These are phyloP conservation scores for Grosmannia huntii DNA, from an alignment of 2,329 filamentous ascomycete species.

Conservation along the genomic window DNA sequence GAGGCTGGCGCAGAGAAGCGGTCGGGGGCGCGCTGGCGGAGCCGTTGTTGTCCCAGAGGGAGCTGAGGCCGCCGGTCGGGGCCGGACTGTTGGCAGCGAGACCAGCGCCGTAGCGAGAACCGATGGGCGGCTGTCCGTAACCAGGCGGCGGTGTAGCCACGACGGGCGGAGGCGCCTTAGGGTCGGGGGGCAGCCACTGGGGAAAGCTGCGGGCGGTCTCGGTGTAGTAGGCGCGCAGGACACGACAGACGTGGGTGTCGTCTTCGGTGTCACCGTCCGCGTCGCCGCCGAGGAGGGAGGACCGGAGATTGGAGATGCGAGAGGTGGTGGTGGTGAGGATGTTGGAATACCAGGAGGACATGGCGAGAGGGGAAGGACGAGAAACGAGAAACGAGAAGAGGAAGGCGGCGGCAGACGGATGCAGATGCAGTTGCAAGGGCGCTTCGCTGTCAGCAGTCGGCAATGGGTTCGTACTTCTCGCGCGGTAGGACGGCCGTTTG, in stretches of 20 bases:
- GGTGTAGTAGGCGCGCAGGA: conserved; percentile 82
- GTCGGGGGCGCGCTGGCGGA: conserved; percentile 24
- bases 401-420: not conserved
- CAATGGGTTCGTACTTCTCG: no score
- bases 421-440: not conserved
- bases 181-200: conserved; percentile 78
- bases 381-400: not conserved
- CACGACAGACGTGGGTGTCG: conserved; percentile 88
- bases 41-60: conserved; percentile 41
- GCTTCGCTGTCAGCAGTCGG: no score
- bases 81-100: not conserved
- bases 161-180: conserved; percentile 51
- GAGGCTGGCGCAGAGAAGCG: conserved; percentile 31
- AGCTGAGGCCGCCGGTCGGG: conserved; percentile 29
- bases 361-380: conserved; percentile 21
- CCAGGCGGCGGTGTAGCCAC: conserved; percentile 33
- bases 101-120: conserved; percentile 37
- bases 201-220: conserved; percentile 77
- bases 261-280: conserved; percentile 67
- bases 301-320: conserved; percentile 51
- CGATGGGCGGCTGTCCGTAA: conserved; percentile 31
- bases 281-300: conserved; percentile 55
- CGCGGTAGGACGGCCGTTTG: no score
- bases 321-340: conserved; percentile 53
- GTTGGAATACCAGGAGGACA: conserved; percentile 75